Evolutionary conservation across 1,284 basidiomycete genomes (phyloP).

Genomic region (Ustilago curta): DNA sequence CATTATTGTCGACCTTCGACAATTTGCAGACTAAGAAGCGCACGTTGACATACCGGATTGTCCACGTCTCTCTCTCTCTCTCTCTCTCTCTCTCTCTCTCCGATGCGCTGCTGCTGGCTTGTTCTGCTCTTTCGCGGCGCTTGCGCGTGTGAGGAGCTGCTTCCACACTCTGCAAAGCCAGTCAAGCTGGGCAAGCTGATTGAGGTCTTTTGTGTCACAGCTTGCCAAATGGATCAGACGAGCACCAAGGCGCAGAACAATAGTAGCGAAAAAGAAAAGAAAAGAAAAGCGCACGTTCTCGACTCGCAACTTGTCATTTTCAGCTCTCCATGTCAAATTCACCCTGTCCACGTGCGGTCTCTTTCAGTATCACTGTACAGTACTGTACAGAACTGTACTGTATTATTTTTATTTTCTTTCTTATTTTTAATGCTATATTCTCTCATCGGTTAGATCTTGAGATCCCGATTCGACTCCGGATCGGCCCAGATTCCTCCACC

Average conservation of each 20-base stretch:
- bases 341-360: constrained; percentile 25
- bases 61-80: no score
- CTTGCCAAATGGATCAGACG: not conserved
- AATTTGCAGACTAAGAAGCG: constrained; percentile 19
- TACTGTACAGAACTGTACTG: no score
- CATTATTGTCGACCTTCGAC: not conserved
- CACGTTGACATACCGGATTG: constrained; percentile 38
- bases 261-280: no score
- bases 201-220: not conserved
- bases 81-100: no score
- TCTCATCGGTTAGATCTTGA: not conserved
- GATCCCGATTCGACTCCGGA: not conserved
- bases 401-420: not conserved
- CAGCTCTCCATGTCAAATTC: constrained; percentile 3
- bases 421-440: not conserved
- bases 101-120: no score
- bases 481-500: constrained; percentile 11
- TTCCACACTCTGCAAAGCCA: not conserved
- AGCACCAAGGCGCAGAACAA: no score
- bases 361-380: no score
- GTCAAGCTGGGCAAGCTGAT: not conserved
- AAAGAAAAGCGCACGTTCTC: constrained; percentile 28
- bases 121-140: no score
- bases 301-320: not conserved
- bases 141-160: no score